These are phyloP conservation scores for Eucalyptus tenuipes DNA, from an alignment of 345 rosid genomes.

Conservation along the genomic window DNA sequence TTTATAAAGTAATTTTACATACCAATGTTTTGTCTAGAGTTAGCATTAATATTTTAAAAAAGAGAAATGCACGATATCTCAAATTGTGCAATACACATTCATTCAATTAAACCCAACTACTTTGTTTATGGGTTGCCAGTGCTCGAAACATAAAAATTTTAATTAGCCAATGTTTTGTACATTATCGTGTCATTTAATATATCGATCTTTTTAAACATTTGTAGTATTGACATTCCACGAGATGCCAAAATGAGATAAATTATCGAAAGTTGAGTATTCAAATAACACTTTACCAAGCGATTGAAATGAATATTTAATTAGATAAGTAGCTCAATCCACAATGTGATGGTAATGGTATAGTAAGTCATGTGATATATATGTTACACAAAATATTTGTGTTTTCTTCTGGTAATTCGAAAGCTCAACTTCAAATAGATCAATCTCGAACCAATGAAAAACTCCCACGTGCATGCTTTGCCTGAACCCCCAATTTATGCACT, in stretches of 20 bases:
- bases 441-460: too few relatives aligned
- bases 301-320: neutral
- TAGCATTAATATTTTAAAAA: neutral
- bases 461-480: neutral
- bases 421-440: neutral
- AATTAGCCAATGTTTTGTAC: neutral
- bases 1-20: neutral
- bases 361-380: neutral
- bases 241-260: neutral
- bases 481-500: neutral
- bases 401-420: neutral
- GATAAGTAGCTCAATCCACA: neutral
- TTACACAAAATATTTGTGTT: neutral
- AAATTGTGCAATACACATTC: neutral
- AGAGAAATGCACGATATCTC: neutral
- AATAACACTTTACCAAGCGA: neutral
- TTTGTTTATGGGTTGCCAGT: neutral
- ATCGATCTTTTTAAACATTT: neutral
- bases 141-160: neutral
- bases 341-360: neutral
- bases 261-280: neutral
- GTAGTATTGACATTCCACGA: neutral
- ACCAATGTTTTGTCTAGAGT: neutral
- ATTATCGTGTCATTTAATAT: neutral
- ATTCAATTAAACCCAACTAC: neutral